Evolutionary conservation across 257 asterid genomes (phyloP).

Genomic region (Gentiana macrophylla): DNA sequence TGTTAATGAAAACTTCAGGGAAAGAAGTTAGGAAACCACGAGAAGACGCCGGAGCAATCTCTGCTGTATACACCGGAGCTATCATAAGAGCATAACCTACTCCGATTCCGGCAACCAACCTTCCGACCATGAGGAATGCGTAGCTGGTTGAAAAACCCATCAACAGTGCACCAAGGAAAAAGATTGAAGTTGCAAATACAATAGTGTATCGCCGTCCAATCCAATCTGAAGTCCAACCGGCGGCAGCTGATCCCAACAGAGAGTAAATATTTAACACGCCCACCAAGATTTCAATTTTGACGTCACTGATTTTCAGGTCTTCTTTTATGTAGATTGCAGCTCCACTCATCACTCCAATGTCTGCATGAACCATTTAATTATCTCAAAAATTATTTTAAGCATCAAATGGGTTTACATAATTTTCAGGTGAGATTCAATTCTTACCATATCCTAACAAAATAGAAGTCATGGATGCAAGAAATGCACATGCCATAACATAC

Average conservation of each 20-base stretch:
- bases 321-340: too few relatives aligned
- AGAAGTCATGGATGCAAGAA: background rate
- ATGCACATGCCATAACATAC: constrained; percentile 12
- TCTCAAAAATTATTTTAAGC: too few relatives aligned
- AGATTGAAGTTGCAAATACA: constrained; percentile 14
- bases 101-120: constrained; percentile 20
- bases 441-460: constrained; percentile 17
- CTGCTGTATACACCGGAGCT: constrained; percentile 15
- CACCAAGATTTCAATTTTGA: constrained; percentile 14
- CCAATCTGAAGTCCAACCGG: constrained; percentile 16
- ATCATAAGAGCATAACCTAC: too few relatives aligned
- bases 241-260: constrained; percentile 15
- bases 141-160: constrained; percentile 12
- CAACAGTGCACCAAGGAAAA: constrained; percentile 16
- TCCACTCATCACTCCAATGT: background rate
- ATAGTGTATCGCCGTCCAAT: constrained; percentile 28
- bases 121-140: constrained; percentile 25
- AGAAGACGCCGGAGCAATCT: constrained; percentile 15
- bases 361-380: background rate
- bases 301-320: constrained; percentile 8
- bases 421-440: background rate
- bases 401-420: too few relatives aligned
- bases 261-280: constrained; percentile 22
- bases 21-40: constrained; percentile 28
- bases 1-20: constrained; percentile 26